These are phyloP conservation scores for Cystobasidium tubakii DNA, from an alignment of 768 basidiomycete species.

Conservation along the genomic window DNA sequence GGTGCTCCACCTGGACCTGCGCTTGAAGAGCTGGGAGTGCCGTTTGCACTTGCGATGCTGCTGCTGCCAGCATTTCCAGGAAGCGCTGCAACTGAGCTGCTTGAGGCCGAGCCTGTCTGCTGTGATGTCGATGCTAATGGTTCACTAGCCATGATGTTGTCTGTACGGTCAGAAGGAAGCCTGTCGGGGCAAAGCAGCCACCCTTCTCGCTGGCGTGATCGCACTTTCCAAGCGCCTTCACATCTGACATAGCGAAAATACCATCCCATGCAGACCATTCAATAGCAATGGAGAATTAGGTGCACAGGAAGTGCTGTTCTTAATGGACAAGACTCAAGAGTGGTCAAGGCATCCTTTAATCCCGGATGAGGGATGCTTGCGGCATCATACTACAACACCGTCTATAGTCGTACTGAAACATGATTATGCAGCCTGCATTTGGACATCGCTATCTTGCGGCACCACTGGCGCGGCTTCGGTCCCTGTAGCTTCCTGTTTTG, in stretches of 20 bases:
- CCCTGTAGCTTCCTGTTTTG: not conserved
- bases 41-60: not conserved
- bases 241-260: too few species aligned
- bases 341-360: too few species aligned
- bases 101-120: not conserved
- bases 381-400: not conserved
- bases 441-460: not conserved
- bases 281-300: too few species aligned
- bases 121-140: not conserved
- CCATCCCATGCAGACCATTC: too few species aligned
- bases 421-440: not conserved
- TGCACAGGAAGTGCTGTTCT: too few species aligned
- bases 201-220: too few species aligned
- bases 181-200: not conserved
- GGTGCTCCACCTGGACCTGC: not conserved
- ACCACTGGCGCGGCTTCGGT: not conserved
- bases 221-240: too few species aligned
- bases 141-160: not conserved
- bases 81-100: not conserved
- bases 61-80: conserved; percentile 1
- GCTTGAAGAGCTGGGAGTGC: not conserved
- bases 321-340: too few species aligned
- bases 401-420: not conserved
- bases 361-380: not conserved
- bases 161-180: not conserved